Conservation (phyloP, 345 rosid genomes). For the Turnera subulata region DNA sequence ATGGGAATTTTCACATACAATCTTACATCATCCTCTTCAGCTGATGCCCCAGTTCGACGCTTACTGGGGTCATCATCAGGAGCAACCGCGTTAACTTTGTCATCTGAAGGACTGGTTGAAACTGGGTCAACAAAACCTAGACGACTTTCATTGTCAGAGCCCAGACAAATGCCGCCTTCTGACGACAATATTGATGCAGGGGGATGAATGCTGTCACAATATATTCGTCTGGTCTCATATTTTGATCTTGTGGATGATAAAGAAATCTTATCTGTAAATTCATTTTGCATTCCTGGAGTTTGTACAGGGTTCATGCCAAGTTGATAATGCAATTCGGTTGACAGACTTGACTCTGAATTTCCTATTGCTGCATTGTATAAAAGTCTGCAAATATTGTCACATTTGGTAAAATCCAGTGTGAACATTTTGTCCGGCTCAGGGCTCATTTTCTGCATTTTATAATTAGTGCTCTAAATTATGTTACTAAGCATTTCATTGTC, state of each 20-base stretch:
- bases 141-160: constrained; percentile 64
- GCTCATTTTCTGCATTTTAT: constrained; percentile 15
- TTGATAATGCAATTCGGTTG: constrained; percentile 38
- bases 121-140: constrained; percentile 54
- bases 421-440: constrained; percentile 40
- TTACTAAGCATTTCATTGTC: constrained; percentile 17
- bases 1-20: constrained; percentile 75
- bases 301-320: constrained; percentile 49
- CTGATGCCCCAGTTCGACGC: constrained; percentile 44
- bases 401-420: constrained; percentile 47
- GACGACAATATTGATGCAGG: constrained; percentile 69
- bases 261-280: constrained; percentile 49
- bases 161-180: constrained; percentile 71
- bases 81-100: constrained; percentile 42
- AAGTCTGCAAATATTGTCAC: constrained; percentile 43
- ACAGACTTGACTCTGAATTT: constrained; percentile 32
- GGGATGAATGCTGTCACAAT: constrained; percentile 36
- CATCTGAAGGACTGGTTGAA: constrained; percentile 69
- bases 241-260: constrained; percentile 31
- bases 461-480: constrained; percentile 18
- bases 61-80: constrained; percentile 60
- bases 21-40: constrained; percentile 48
- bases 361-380: constrained; percentile 45
- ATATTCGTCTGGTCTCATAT: constrained; percentile 16
- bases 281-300: constrained; percentile 46